Evolutionary conservation across 768 basidiomycete species (phyloP).

Genomic region (Termitomyces sp.): DNA sequence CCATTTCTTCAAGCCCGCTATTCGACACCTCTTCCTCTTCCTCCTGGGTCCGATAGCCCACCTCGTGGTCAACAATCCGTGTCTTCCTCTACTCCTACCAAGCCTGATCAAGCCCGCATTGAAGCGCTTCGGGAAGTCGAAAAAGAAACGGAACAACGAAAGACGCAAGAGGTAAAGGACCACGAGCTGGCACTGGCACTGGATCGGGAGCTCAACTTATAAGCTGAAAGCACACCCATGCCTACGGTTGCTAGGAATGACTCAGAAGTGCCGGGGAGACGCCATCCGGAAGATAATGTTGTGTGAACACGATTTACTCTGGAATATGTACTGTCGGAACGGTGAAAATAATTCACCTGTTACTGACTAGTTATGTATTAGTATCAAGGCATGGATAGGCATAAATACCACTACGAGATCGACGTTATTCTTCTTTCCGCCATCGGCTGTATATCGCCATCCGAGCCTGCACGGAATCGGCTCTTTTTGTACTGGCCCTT

Average conservation of each 20-base stretch:
- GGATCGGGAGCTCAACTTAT: conserved; percentile 6
- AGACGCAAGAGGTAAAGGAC: conserved; percentile 43
- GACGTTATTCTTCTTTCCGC: neutral
- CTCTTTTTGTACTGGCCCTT: conserved; percentile 43
- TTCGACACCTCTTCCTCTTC: conserved; percentile 53
- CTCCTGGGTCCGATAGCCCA: conserved; percentile 30
- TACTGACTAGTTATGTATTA: no score
- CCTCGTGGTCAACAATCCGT: conserved; percentile 19
- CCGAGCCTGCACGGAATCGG: conserved; percentile 20
- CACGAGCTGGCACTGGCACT: conserved; percentile 50
- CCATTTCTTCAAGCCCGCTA: conserved; percentile 48
- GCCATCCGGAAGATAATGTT: neutral
- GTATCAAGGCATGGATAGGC: neutral
- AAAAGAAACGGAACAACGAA: conserved; percentile 33
- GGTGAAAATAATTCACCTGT: neutral
- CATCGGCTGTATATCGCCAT: conserved; percentile 1
- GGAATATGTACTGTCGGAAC: neutral
- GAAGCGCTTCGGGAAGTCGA: conserved; percentile 36
- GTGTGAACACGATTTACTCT: neutral
- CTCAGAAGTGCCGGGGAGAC: conserved; percentile 15
- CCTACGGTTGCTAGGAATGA: neutral
- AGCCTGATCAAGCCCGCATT: conserved; percentile 32
- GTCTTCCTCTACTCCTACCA: conserved; percentile 29
- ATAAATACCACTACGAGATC: neutral
- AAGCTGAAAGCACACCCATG: neutral